These are phyloP conservation scores for Przewalskia tangutica DNA, from an alignment of 257 asterid species.

Conservation along the genomic window DNA sequence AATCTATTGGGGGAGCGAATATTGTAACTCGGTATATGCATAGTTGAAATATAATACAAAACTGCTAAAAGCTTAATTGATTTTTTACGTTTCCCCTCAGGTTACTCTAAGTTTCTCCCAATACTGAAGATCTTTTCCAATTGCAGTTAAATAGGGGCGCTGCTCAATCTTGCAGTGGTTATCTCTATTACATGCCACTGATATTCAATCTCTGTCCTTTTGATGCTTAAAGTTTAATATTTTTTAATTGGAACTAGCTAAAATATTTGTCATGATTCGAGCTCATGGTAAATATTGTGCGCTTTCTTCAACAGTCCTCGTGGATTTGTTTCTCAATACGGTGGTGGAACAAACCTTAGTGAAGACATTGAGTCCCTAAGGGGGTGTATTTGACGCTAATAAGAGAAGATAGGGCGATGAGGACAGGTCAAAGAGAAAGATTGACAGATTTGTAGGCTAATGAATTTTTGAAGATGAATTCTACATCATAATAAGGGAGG, in stretches of 20 bases:
- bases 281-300: background rate
- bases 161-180: background rate
- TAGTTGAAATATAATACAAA: background rate
- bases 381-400: background rate
- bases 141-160: background rate
- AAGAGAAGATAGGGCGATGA: background rate
- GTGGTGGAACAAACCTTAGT: too few species aligned
- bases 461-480: too few species aligned
- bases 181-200: too few species aligned
- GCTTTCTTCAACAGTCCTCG: background rate
- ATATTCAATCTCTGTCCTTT: too few species aligned
- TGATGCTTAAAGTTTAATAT: too few species aligned
- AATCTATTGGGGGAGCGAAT: background rate
- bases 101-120: background rate
- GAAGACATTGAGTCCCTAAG: background rate
- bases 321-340: background rate
- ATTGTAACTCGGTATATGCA: background rate
- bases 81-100: background rate
- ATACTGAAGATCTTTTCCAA: background rate
- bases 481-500: background rate
- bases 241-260: background rate
- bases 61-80: background rate
- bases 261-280: background rate
- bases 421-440: too few species aligned
- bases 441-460: too few species aligned